Evolutionary conservation across 2,329 filamentous ascomycete species (phyloP).

Genomic region (Atkinsonella hypoxylon): DNA sequence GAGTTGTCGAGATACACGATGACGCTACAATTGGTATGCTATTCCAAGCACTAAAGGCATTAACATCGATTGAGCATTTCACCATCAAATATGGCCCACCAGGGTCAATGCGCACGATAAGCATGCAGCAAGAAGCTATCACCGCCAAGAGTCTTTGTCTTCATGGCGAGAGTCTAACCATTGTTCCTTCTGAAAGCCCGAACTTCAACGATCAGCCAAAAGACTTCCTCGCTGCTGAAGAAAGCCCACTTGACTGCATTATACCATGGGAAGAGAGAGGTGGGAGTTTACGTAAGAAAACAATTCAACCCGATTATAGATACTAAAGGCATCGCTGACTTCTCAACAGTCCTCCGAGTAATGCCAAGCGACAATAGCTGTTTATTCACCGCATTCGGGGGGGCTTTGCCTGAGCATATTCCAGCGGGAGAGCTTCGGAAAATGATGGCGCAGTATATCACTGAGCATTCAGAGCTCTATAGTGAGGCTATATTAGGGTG

Average conservation of each 20-base stretch:
- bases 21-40: conserved; percentile 53
- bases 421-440: conserved; percentile 50
- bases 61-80: conserved; percentile 54
- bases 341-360: conserved; percentile 57
- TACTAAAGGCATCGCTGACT: not conserved
- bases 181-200: conserved; percentile 21
- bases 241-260: conserved; percentile 21
- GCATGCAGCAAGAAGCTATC: conserved; percentile 39
- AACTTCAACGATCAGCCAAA: not conserved
- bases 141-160: conserved; percentile 35
- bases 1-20: conserved; percentile 56
- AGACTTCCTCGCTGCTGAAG: not conserved
- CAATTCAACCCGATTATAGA: not conserved
- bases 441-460: conserved; percentile 69
- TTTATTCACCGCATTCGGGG: conserved; percentile 81
- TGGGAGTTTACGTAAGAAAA: conserved; percentile 36
- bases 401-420: conserved; percentile 52
- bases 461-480: conserved; percentile 60
- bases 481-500: conserved; percentile 65
- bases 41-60: conserved; percentile 45
- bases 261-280: conserved; percentile 37
- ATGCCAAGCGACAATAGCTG: conserved; percentile 97
- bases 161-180: conserved; percentile 37
- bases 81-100: conserved; percentile 80
- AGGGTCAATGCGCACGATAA: conserved; percentile 48